phyloP scores from a whole-genome alignment of 163 green algal species.

The Prototheca cutis region DNA sequence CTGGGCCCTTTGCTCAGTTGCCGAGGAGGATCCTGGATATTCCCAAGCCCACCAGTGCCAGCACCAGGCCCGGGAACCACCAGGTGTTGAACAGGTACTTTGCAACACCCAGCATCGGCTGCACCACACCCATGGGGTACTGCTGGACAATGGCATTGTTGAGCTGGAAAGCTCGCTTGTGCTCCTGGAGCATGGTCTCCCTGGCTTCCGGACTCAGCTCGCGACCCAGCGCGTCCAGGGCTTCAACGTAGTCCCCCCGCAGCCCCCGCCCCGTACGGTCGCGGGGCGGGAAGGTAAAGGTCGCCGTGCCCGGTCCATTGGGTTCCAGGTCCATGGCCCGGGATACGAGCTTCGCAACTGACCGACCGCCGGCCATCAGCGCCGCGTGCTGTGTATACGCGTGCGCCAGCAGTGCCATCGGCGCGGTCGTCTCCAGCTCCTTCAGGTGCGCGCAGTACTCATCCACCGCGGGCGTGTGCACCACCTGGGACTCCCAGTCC shows the following conservation, averaged over 20 bases:
- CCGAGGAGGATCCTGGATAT: too few species aligned
- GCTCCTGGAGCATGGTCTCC: constrained; percentile 9
- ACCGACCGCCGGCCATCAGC: constrained; percentile 14
- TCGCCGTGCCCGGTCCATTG: not conserved
- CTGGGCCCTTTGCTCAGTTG: too few species aligned
- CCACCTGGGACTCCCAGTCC: constrained; percentile 3
- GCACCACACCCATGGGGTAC: constrained; percentile 5
- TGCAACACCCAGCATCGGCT: not conserved
- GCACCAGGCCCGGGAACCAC: not conserved
- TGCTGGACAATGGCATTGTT: constrained; percentile 16
- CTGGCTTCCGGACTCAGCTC: not conserved
- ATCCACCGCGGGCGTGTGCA: constrained; percentile 1
- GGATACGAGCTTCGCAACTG: not conserved
- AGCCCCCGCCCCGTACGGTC: not conserved
- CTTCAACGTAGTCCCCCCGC: not conserved
- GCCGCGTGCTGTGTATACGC: constrained; percentile 24
- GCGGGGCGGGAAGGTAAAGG: not conserved
- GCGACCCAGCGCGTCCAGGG: not conserved
- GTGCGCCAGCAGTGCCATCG: constrained; percentile 22
- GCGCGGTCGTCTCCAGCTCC: not conserved
- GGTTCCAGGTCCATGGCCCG: not conserved
- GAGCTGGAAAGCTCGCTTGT: constrained; percentile 9
- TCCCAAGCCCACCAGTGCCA: not conserved
- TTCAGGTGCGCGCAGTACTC: constrained; percentile 8
- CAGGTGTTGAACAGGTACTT: not conserved